Evolutionary conservation across 2,329 filamentous ascomycete genomes (phyloP).

Genomic region (Ambrosiella beaveri): DNA sequence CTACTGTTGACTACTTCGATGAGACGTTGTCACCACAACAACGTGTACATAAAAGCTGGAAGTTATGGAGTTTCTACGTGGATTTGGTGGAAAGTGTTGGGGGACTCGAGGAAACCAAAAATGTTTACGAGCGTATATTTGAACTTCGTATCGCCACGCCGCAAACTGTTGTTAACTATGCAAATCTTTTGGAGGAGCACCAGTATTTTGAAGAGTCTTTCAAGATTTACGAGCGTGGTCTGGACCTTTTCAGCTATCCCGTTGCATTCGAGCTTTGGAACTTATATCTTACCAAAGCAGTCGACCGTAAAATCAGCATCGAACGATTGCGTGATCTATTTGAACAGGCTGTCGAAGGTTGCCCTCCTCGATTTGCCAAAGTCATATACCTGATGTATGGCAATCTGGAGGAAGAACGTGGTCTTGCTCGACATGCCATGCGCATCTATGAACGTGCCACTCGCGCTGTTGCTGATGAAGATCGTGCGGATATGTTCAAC

Average conservation of each 20-base stretch:
- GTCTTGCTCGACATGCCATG: conserved; percentile 91
- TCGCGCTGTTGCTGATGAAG: conserved; percentile 82
- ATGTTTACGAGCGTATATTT: conserved; percentile 93
- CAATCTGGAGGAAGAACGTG: conserved; percentile 86
- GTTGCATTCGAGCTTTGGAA: conserved; percentile 99
- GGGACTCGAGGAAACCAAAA: conserved; percentile 77
- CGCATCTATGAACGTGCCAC: conserved; percentile 97
- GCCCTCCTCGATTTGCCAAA: conserved; percentile 90
- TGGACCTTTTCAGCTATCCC: conserved; percentile 97
- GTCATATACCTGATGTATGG: conserved; percentile 96
- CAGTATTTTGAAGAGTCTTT: conserved; percentile 95
- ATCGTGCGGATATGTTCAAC: conserved; percentile 94
- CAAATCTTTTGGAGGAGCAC: conserved; percentile 84
- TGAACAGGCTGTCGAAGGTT: conserved; percentile 89
- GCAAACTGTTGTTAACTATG: conserved; percentile 96
- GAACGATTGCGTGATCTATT: conserved; percentile 88
- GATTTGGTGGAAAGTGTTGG: conserved; percentile 92
- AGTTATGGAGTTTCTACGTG: conserved; percentile 98
- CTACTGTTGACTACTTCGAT: conserved; percentile 98
- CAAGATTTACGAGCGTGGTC: conserved; percentile 88
- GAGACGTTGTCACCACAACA: conserved; percentile 87
- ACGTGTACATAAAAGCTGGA: conserved; percentile 97
- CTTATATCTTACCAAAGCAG: conserved; percentile 88
- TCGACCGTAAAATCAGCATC: conserved; percentile 89
- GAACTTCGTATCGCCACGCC: conserved; percentile 95